phyloP scores from a whole-genome alignment of 2,329 filamentous ascomycete species.

The Fusarium decemcellulare region DNA sequence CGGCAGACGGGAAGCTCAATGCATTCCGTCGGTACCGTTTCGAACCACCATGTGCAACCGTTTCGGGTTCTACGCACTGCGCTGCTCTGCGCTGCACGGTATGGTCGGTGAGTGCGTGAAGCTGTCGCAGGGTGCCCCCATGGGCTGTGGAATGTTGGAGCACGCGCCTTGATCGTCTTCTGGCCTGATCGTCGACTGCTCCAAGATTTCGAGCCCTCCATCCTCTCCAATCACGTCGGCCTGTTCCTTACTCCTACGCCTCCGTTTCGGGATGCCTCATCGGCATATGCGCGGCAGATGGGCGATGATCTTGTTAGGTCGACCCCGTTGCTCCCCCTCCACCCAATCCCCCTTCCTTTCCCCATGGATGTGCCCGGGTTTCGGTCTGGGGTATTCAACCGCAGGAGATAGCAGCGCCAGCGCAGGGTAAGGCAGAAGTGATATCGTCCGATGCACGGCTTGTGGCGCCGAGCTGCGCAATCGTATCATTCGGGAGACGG shows the following conservation, averaged over 20 bases:
- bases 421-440: not conserved
- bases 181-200: constrained; percentile 46
- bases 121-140: constrained; percentile 25
- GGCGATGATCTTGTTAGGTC: constrained; percentile 44
- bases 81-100: not conserved
- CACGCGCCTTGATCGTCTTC: constrained; percentile 43
- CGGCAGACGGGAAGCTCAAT: constrained; percentile 7
- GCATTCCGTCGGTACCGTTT: not conserved
- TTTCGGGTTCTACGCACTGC: not conserved
- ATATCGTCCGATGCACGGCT: constrained; percentile 41
- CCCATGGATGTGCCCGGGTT: constrained; percentile 12
- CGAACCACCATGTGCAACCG: not conserved
- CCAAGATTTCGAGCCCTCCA: constrained; percentile 21
- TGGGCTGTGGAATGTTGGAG: constrained; percentile 34
- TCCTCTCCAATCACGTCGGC: constrained; percentile 42
- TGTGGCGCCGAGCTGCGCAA: constrained; percentile 21
- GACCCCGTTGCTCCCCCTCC: constrained; percentile 27
- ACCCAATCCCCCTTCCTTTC: constrained; percentile 5
- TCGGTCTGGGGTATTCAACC: constrained; percentile 29
- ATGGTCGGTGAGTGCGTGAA: constrained; percentile 26
- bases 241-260: constrained; percentile 24
- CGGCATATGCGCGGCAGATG: constrained; percentile 50
- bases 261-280: constrained; percentile 42
- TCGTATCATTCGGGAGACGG: constrained; percentile 38
- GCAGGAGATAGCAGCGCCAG: not conserved